Evolutionary conservation across 345 rosid species (phyloP), one percentile per base, ranked within the genome.

Genomic region (Salix viminalis): DNA sequence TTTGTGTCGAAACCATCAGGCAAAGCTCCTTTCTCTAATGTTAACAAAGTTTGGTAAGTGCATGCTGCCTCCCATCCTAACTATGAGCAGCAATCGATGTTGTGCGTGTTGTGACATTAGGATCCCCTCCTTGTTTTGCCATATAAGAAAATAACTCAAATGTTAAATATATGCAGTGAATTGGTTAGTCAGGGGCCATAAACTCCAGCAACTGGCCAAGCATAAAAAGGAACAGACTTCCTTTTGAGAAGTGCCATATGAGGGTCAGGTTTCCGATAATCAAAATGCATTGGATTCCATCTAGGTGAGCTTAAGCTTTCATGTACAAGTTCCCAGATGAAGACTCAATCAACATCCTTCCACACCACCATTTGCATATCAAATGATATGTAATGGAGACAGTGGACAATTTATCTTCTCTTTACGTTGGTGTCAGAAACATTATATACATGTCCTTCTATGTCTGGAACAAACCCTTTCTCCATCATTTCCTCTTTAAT

Each of bases 381-480:
- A 11, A 42, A 42, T 42, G 46, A 42, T 42, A 42, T 65, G 32
- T 12, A 41, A 65, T 19, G 30, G 26, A 2, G 7, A 5, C 3
- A 41, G 34, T 13, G 4, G 23, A 23, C n/a, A 26, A 39, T 67
- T 30, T 1, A 18, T 11, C 26, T 42, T 50, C 41, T 19, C n/a
- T 24, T 48, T 39, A 4, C 23, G 48, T 56, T 34, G 88, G 69
- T 54, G 44, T 72, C 67, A 4, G 89, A 77, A 72, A 83, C 81
- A 76, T 76, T 89, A 79, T 77, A 86, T 21, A 92, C 52, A 83
- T 91, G 98, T 30, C 97, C 97, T 85, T 92, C 85, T 73, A 94
- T 89, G 80, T 92, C 93, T 1, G 97, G 98, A 56, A 91, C 81
- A 79, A 94, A 91, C 56, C 97, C 97, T 85, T 90, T 91, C 44